Percentiles rank a stretch among this genome's conserved stretches.
These are phyloP conservation scores for Coniella vitis DNA, from an alignment of 2,329 filamentous ascomycete species.

Conservation along the genomic window DNA sequence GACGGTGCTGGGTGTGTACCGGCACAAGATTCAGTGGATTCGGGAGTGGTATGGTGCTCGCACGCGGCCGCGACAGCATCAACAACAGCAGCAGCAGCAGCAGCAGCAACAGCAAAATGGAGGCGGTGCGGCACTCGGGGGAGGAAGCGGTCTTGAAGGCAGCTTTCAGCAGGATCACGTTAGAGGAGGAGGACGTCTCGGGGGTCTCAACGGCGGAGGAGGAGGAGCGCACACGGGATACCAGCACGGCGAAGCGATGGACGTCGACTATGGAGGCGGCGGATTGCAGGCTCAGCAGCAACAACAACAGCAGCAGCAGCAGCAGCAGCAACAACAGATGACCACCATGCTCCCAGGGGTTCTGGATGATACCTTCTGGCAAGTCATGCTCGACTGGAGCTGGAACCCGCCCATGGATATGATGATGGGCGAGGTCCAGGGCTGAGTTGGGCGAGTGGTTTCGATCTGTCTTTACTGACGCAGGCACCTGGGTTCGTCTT, in stretches of 20 bases:
- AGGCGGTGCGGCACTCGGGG: no score
- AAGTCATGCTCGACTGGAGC: constrained; percentile 13
- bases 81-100: not conserved
- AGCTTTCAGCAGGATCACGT: no score
- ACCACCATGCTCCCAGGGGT: constrained; percentile 6
- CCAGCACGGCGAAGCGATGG: constrained; percentile 9
- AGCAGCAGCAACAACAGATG: no score
- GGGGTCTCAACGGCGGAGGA: no score
- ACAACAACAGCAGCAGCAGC: no score
- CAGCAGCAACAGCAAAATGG: not conserved
- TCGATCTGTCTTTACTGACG: no score
- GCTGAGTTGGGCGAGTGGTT: no score
- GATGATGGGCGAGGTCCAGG: constrained; percentile 10
- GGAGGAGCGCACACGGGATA: no score
- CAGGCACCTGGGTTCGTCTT: no score
- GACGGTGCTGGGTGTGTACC: constrained; percentile 25
- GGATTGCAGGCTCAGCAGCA: not conserved
- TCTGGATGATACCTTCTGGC: constrained; percentile 15
- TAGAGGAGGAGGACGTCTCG: no score
- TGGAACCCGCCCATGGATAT: not conserved
- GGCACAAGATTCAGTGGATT: constrained; percentile 33
- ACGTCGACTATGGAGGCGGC: constrained; percentile 5
- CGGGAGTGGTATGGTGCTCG: constrained; percentile 29
- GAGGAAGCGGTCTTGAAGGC: no score
- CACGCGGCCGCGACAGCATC: not conserved